phyloP scores from a whole-genome alignment of 495 filamentous ascomycete species.

The Podospora conica region DNA sequence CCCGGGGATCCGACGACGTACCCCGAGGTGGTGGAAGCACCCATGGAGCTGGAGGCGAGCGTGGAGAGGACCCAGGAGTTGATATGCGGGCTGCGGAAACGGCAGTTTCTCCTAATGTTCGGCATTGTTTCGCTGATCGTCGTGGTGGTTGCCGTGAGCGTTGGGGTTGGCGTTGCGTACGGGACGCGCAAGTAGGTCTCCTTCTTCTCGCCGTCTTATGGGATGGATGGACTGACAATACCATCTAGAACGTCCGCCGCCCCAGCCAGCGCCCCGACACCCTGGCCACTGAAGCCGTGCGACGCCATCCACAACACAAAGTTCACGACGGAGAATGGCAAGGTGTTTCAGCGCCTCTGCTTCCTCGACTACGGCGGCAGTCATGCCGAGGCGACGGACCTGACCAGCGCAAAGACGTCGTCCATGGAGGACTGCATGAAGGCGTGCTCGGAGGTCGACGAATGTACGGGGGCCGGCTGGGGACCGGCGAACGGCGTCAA shows the following conservation, averaged over 20 bases:
- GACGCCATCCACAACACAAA: conserved; percentile 7
- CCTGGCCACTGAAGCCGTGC: conserved; percentile 5
- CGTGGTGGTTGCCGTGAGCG: conserved; percentile 17
- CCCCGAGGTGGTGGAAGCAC: conserved; percentile 3
- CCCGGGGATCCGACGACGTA: neutral
- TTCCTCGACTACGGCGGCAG: conserved; percentile 20
- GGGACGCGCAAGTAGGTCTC: neutral
- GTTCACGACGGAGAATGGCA: conserved; percentile 9
- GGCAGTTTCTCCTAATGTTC: conserved; percentile 11
- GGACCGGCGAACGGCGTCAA: conserved; percentile 5
- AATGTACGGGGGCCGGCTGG: conserved; percentile 22
- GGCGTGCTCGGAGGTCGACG: conserved; percentile 3
- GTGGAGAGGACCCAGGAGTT: neutral
- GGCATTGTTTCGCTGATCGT: conserved; percentile 11
- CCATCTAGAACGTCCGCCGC: neutral
- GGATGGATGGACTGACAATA: neutral
- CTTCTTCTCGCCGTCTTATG: neutral
- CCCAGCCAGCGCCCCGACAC: neutral
- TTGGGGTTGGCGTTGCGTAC: conserved; percentile 18
- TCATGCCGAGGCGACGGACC: conserved; percentile 10
- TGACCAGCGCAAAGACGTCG: conserved; percentile 4
- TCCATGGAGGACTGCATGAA: conserved; percentile 21
- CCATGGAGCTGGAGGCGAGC: neutral
- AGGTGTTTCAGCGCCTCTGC: conserved; percentile 16
- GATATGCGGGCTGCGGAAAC: conserved; percentile 14